A percentile compares a stretch with the other conserved stretches of the same genome.
These are phyloP conservation scores for Cylindrotheca closterium DNA, from an alignment of 108 stramenopile species.

Conservation along the genomic window DNA sequence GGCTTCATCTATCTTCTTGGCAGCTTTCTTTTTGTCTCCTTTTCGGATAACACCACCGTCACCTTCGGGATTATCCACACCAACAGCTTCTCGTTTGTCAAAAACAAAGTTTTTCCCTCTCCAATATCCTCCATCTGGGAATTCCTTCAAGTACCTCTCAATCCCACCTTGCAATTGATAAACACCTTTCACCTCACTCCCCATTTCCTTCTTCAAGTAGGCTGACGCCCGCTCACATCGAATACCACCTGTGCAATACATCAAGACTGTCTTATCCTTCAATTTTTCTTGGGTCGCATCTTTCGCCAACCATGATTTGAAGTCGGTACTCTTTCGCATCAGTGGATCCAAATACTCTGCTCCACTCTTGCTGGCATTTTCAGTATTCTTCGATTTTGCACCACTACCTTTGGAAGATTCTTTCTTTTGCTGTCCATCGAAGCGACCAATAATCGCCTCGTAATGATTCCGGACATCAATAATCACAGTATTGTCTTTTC, in stretches of 20 bases:
- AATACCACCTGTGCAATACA: constrained; percentile 92
- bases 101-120: constrained; percentile 90
- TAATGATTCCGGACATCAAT: constrained; percentile 94
- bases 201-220: constrained; percentile 71
- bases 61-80: constrained; percentile 71
- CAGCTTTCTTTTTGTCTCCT: constrained; percentile 10
- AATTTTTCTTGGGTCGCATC: constrained; percentile 74
- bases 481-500: constrained; percentile 70
- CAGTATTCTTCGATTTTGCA: not conserved
- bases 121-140: constrained; percentile 87
- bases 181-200: constrained; percentile 73
- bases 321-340: constrained; percentile 90
- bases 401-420: too few species aligned
- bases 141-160: constrained; percentile 84
- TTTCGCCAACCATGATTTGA: constrained; percentile 74
- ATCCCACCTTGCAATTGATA: constrained; percentile 90
- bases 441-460: constrained; percentile 82
- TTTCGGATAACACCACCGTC: constrained; percentile 80
- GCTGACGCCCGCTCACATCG: constrained; percentile 89
- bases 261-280: constrained; percentile 74
- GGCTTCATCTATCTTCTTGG: constrained; percentile 30
- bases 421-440: constrained; percentile 49
- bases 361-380: constrained; percentile 26
- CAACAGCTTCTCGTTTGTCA: constrained; percentile 88
- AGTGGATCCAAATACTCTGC: constrained; percentile 82